Percentiles rank a stretch among this genome's conserved stretches.
These are phyloP conservation scores for Purpureocillium lavendulum DNA, from an alignment of 2,329 filamentous ascomycete genomes.

Conservation along the genomic window DNA sequence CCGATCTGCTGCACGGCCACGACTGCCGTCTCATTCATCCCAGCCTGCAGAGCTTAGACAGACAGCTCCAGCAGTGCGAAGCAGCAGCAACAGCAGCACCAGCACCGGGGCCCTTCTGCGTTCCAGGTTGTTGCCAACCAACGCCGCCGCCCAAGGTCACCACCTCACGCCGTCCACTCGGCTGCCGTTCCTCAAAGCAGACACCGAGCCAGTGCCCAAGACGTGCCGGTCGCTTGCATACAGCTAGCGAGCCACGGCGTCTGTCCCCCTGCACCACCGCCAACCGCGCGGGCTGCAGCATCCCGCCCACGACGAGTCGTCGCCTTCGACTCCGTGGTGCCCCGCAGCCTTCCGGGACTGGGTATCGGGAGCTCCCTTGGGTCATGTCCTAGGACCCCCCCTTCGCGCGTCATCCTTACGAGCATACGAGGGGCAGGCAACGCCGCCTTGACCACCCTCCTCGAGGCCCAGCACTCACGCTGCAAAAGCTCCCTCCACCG, in stretches of 20 bases:
- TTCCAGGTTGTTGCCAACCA: too few species aligned
- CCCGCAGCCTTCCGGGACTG: conserved; percentile 5
- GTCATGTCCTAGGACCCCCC: conserved; percentile 7
- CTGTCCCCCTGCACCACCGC: too few species aligned
- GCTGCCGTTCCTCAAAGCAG: background rate
- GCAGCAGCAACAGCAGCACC: too few species aligned
- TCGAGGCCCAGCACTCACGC: conserved; percentile 1
- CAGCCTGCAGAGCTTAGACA: background rate
- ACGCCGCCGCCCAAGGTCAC: too few species aligned
- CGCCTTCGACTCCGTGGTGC: background rate
- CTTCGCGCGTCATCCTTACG: conserved; percentile 13
- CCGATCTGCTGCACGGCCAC: too few species aligned
- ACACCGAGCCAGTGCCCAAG: background rate
- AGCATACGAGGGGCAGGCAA: background rate
- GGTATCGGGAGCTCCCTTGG: conserved; percentile 1
- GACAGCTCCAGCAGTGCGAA: too few species aligned
- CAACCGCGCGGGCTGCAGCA: too few species aligned
- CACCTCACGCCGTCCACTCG: too few species aligned
- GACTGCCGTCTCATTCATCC: background rate
- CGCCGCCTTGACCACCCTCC: conserved; percentile 9
- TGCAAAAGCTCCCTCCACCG: conserved; percentile 5
- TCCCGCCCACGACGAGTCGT: background rate
- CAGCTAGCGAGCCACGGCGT: too few species aligned
- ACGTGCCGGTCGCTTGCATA: background rate
- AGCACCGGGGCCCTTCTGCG: too few species aligned